Base-by-base conservation (phyloP, 805 yeast genomes). In the Saccharomyces eubayanus region DNA sequence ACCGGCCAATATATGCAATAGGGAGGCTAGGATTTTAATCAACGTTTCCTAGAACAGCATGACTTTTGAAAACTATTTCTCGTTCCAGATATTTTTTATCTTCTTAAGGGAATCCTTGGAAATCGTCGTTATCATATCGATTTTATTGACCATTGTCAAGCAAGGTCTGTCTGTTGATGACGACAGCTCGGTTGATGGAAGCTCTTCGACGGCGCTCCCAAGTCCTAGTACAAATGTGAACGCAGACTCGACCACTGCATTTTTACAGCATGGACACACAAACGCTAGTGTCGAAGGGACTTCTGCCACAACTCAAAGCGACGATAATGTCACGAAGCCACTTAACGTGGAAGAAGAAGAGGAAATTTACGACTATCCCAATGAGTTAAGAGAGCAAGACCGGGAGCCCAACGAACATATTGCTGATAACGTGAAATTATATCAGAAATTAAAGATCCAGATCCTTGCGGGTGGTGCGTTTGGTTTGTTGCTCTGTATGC, bases 381-480 rank as follows among this genome's bases (percentile, higher is more conserved):
- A 51, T 12, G 60, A 56, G 28, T 30, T 50, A 3, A 36, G 27
- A 21, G 54, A 53, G 3, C 46, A 51, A n/a, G 53, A 50, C 1
- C 49, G 50, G 4, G 45, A 53, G 10, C 50, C 58, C n/a, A 57
- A 57, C 31, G 62, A 57, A 28, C 51, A 60, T 6, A 50, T 58
- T 1, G 62, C 52, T 9, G 73, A 72, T 28, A 68, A 63, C 16
- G 53, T 59, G 41, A 61, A 65, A 41, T 50, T 72, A 20, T 82
- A 82, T 64, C 66, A 65, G 24, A 71, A 71, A 36, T 72, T 87
- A 50, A 78, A 78, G 53, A 62, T 81, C 6, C 97, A 90, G 63
- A 88, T 90, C 5, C 84, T 96, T 86, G 65, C 82, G 0, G 97
- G 97, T 2, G 92, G 96, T 10, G 61, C 81, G 1, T 60, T 80